Percentiles rank a stretch among this genome's conserved stretches.
Conservation (phyloP, 108 stramenopile species). For the Cyclostephanos invisitatus region DNA sequence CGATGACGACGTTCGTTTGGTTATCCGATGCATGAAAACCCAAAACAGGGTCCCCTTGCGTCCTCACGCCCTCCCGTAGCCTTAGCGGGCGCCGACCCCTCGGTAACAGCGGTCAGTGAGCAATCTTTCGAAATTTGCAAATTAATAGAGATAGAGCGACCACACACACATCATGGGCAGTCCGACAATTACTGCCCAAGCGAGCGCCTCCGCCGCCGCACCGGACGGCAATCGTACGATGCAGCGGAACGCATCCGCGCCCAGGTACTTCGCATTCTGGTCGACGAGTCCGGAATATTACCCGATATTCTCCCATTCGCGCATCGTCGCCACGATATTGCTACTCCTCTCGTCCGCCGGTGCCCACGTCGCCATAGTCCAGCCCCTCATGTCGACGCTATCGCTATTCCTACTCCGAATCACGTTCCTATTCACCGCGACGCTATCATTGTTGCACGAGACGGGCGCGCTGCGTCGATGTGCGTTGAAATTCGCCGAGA, state of each 20-base stretch:
- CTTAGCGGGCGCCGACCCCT: no score
- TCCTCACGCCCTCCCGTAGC: no score
- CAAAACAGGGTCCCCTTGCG: no score
- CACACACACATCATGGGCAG: neutral
- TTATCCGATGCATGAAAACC: no score
- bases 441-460: constrained; percentile 38
- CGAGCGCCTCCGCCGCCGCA: neutral
- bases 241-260: constrained; percentile 3
- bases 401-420: constrained; percentile 30
- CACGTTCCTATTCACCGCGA: constrained; percentile 38
- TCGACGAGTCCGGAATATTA: constrained; percentile 22
- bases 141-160: no score
- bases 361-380: constrained; percentile 16
- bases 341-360: constrained; percentile 33
- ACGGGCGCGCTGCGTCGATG: constrained; percentile 44
- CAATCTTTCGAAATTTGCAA: no score
- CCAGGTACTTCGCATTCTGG: constrained; percentile 47
- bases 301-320: constrained; percentile 43
- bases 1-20: no score
- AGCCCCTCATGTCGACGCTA: constrained; percentile 25
- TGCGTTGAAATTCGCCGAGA: constrained; percentile 42
- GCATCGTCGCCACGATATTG: constrained; percentile 14
- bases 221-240: neutral
- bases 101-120: no score
- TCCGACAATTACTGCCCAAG: neutral